Evolutionary conservation across 164 flowering plant species (phyloP).

Genomic region (Dillenia suffruticosa): DNA sequence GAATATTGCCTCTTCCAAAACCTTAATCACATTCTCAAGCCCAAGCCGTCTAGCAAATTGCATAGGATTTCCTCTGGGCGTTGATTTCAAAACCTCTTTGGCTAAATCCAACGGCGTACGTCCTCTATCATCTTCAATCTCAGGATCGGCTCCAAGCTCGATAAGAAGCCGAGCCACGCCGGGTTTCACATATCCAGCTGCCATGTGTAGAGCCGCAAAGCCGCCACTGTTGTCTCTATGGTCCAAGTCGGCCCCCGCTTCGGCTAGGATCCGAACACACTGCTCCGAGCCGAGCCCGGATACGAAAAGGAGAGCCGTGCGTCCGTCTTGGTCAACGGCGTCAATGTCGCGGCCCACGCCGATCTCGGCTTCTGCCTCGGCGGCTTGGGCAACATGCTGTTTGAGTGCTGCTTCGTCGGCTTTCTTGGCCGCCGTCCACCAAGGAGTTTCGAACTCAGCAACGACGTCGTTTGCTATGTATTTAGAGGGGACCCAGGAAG

Average conservation of each 20-base stretch:
- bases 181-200: constrained; percentile 88
- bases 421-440: constrained; percentile 98
- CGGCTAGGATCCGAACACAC: constrained; percentile 53
- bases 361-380: constrained; percentile 12
- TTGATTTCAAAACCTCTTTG: constrained; percentile 46
- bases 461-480: constrained; percentile 76
- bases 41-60: constrained; percentile 77
- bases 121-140: constrained; percentile 55
- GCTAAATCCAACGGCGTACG: constrained; percentile 69
- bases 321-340: constrained; percentile 76
- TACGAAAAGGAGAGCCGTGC: constrained; percentile 84
- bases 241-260: constrained; percentile 69
- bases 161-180: constrained; percentile 43
- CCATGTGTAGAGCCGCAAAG: constrained; percentile 87
- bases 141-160: constrained; percentile 77
- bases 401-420: constrained; percentile 61
- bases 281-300: constrained; percentile 82
- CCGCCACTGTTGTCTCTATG: constrained; percentile 59
- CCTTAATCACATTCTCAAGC: constrained; percentile 53
- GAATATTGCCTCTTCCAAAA: constrained; percentile 53
- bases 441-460: constrained; percentile 85
- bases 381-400: constrained; percentile 23
- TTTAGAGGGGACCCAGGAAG: constrained; percentile 81
- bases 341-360: constrained; percentile 53
- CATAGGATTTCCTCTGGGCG: constrained; percentile 72